Evolutionary conservation across 768 basidiomycete species (phyloP).

Genomic region (Hericium rajendrae): DNA sequence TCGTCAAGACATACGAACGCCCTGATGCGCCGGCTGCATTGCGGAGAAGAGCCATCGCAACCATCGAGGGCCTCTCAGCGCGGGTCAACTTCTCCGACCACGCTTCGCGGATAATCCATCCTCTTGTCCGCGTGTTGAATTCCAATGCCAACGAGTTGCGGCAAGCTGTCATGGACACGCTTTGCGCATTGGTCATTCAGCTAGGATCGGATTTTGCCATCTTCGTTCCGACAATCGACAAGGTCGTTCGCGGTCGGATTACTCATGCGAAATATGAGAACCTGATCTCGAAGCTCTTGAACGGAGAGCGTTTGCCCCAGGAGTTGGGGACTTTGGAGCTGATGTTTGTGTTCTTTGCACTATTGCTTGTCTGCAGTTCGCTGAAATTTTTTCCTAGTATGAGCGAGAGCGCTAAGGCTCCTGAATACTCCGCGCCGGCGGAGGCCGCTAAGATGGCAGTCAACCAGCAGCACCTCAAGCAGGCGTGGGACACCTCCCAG

Average conservation of each 20-base stretch:
- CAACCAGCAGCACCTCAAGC: constrained; percentile 94
- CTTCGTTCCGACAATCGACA: constrained; percentile 95
- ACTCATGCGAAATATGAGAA: constrained; percentile 79
- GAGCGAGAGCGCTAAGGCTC: constrained; percentile 50
- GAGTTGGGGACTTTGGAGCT: constrained; percentile 67
- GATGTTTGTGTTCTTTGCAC: constrained; percentile 33
- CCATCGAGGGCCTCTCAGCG: constrained; percentile 81
- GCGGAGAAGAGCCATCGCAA: constrained; percentile 83
- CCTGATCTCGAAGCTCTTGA: constrained; percentile 80
- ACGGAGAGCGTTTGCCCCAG: constrained; percentile 85
- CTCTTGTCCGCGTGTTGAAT: constrained; percentile 80
- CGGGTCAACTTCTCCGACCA: constrained; percentile 97
- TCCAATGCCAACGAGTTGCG: constrained; percentile 69
- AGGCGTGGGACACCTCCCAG: constrained; percentile 87
- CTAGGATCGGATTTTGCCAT: constrained; percentile 96
- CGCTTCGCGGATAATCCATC: constrained; percentile 93
- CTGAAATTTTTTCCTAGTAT: constrained; percentile 21
- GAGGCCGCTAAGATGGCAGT: constrained; percentile 86
- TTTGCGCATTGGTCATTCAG: constrained; percentile 87
- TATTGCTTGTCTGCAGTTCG: not conserved
- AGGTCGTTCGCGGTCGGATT: constrained; percentile 76
- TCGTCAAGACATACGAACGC: constrained; percentile 85
- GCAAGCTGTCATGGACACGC: constrained; percentile 81
- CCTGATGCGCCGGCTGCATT: constrained; percentile 62
- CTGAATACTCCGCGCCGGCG: constrained; percentile 66